Conservation (phyloP, 1,284 basidiomycete species). For the Cystobasidium pallidum region DNA sequence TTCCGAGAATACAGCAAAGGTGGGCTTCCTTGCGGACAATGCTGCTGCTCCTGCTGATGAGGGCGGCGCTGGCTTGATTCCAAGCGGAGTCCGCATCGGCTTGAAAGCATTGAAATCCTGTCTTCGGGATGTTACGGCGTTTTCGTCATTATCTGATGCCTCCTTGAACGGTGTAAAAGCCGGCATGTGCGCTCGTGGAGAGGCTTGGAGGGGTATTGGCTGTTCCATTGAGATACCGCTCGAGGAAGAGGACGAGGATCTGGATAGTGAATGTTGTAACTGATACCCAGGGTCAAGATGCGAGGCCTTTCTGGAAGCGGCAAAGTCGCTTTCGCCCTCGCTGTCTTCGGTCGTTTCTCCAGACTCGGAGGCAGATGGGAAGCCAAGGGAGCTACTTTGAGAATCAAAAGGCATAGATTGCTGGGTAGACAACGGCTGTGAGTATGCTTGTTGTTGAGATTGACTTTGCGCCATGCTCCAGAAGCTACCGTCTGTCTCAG, state of each 20-base stretch:
- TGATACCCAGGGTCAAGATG: conserved; percentile 1
- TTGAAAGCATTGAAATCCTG: conserved; percentile 48
- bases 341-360: conserved; percentile 43
- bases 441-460: conserved; percentile 30
- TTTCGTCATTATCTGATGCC: conserved; percentile 34
- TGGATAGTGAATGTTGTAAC: conserved; percentile 8
- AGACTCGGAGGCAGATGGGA: conserved; percentile 31
- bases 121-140: conserved; percentile 34
- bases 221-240: conserved; percentile 32
- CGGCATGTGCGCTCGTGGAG: conserved; percentile 1
- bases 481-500: conserved; percentile 41
- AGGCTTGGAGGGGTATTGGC: conserved; percentile 31
- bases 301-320: background rate
- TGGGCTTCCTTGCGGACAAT: conserved; percentile 44
- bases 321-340: conserved; percentile 30
- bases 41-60: background rate
- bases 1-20: conserved; percentile 55
- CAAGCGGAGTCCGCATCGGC: conserved; percentile 46
- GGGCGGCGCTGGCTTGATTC: conserved; percentile 37
- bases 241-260: conserved; percentile 36
- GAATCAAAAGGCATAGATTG: conserved; percentile 30
- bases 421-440: conserved; percentile 29
- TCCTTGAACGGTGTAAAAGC: conserved; percentile 19
- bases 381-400: conserved; percentile 36
- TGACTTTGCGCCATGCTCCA: conserved; percentile 42